Evolutionary conservation across 2,329 filamentous ascomycete genomes (phyloP).

Genomic region (Hypoxylon rubiginosum): DNA sequence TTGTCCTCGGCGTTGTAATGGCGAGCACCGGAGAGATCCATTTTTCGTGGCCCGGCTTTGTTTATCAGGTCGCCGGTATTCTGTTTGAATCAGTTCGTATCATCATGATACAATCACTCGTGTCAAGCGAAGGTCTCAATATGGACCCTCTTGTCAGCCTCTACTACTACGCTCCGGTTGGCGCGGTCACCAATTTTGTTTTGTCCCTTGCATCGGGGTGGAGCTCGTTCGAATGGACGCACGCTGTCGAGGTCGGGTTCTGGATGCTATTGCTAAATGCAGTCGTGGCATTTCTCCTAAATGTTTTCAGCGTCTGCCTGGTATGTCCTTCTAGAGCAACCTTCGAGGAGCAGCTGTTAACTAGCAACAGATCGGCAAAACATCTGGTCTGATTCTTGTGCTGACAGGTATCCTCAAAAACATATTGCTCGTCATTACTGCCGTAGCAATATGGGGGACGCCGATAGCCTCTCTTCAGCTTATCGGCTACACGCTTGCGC

Average conservation of each 20-base stretch:
- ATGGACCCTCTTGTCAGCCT: constrained; percentile 91
- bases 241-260: constrained; percentile 78
- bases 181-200: constrained; percentile 82
- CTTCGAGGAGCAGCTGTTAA: constrained; percentile 6
- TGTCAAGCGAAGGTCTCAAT: constrained; percentile 81
- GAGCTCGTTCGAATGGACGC: constrained; percentile 55
- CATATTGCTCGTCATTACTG: constrained; percentile 82
- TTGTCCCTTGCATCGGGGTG: constrained; percentile 56
- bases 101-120: constrained; percentile 87
- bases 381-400: constrained; percentile 86
- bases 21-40: constrained; percentile 74
- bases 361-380: constrained; percentile 80
- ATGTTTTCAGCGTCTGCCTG: constrained; percentile 87
- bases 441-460: constrained; percentile 83
- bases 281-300: constrained; percentile 82
- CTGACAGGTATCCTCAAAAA: constrained; percentile 90
- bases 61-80: constrained; percentile 81
- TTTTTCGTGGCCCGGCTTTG: constrained; percentile 74
- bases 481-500: constrained; percentile 82
- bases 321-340: constrained; percentile 63
- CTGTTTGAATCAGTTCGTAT: constrained; percentile 84
- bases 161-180: constrained; percentile 91
- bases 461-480: constrained; percentile 78
- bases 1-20: constrained; percentile 66
- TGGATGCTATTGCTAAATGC: constrained; percentile 79